Evolutionary conservation across 345 rosid genomes (phyloP).

Genomic region (Punica granatum): DNA sequence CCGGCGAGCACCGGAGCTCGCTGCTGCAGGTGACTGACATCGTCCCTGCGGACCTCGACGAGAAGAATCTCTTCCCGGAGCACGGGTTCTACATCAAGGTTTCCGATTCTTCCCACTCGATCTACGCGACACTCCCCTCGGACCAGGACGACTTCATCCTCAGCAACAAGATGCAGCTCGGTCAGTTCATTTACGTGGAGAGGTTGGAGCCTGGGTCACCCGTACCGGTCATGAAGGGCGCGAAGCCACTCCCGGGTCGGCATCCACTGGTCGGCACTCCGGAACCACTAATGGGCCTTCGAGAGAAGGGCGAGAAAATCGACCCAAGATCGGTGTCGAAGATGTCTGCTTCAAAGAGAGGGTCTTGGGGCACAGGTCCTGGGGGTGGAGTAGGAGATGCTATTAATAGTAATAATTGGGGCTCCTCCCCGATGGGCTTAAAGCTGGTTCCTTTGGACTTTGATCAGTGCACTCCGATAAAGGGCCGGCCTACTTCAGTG

Average conservation of each 20-base stretch:
- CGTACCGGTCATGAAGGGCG: conserved; percentile 74
- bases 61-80: conserved; percentile 77
- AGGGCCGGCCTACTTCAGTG: conserved; percentile 23
- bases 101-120: conserved; percentile 87
- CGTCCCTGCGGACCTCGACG: conserved; percentile 92
- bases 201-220: conserved; percentile 87
- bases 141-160: conserved; percentile 76
- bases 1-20: conserved; percentile 82
- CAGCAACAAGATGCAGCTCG: conserved; percentile 89
- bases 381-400: conserved; percentile 14
- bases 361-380: conserved; percentile 72
- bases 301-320: conserved; percentile 38
- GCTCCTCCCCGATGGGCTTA: conserved; percentile 53
- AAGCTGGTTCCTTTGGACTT: conserved; percentile 86
- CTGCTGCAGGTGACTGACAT: conserved; percentile 87
- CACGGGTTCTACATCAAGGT: conserved; percentile 92
- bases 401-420: neutral
- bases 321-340: conserved; percentile 32
- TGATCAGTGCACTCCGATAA: conserved; percentile 80
- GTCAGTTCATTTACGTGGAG: conserved; percentile 86
- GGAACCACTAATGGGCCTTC: conserved; percentile 67
- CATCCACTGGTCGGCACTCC: conserved; percentile 89
- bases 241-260: conserved; percentile 84
- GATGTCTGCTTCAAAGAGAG: conserved; percentile 42
- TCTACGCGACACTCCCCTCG: conserved; percentile 81